A percentile compares a stretch with the other conserved stretches of the same genome.
These are phyloP conservation scores for Cicer yamashitae DNA, from an alignment of 306 rosid genomes.

Conservation along the genomic window DNA sequence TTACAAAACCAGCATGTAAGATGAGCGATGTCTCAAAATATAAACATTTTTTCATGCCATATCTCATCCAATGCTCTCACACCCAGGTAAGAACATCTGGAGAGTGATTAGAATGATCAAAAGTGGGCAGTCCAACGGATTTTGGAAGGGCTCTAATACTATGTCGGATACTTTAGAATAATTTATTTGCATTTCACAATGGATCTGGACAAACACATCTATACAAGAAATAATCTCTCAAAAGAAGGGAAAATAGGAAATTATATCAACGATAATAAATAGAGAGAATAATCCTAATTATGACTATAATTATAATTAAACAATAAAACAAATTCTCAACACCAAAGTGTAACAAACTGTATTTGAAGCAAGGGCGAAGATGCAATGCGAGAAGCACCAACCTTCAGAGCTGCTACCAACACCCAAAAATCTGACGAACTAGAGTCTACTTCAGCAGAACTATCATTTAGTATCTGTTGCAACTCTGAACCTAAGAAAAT, in stretches of 20 bases:
- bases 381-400: slow-evolving; percentile 49
- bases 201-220: background rate
- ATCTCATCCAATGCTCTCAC: background rate
- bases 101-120: background rate
- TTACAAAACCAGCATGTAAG: slow-evolving; percentile 1
- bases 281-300: background rate
- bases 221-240: background rate
- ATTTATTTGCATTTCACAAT: background rate
- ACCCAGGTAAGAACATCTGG: background rate
- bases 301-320: background rate
- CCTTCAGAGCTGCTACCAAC: slow-evolving; percentile 95
- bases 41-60: background rate
- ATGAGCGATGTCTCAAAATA: background rate
- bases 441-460: slow-evolving; percentile 74
- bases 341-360: slow-evolving; percentile 32
- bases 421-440: slow-evolving; percentile 94
- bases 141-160: background rate
- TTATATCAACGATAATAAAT: background rate
- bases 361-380: slow-evolving; percentile 20
- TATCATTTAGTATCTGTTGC: slow-evolving; percentile 73
- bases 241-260: slow-evolving; percentile 1
- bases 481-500: slow-evolving; percentile 62
- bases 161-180: background rate
- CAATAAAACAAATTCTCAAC: background rate
- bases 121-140: background rate